Percentiles rank a stretch among this genome's conserved stretches.
Evolutionary conservation across 2,329 filamentous ascomycete genomes (phyloP).

Genomic region (Ophiosphaerella korrae): DNA sequence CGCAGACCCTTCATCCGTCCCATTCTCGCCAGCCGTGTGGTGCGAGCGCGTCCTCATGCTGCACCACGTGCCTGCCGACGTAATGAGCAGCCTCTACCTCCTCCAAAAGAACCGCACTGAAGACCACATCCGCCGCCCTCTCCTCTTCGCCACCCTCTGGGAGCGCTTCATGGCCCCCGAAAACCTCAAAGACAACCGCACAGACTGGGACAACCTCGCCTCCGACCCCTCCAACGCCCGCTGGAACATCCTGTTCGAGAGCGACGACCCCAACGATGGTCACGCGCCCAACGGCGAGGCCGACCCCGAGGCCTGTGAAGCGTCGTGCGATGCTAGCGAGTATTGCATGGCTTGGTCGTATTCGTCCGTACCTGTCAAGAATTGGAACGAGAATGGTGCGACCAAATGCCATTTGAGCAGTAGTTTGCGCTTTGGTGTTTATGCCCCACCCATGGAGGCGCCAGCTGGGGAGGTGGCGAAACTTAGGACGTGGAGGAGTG

Average conservation of each 20-base stretch:
- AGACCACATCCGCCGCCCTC: conserved; percentile 18
- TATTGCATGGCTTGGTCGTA: conserved; percentile 44
- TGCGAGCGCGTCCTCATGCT: conserved; percentile 35
- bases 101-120: conserved; percentile 49
- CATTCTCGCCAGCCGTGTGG: conserved; percentile 55
- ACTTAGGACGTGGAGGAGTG: conserved; percentile 32
- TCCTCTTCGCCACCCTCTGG: conserved; percentile 37
- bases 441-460: conserved; percentile 17
- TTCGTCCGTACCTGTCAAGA: conserved; percentile 29
- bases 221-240: conserved; percentile 34
- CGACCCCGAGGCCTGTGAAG: conserved; percentile 34
- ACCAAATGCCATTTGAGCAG: conserved; percentile 42
- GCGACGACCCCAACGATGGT: conserved; percentile 16
- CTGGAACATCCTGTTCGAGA: conserved; percentile 42
- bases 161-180: conserved; percentile 35
- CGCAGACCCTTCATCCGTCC: conserved; percentile 36
- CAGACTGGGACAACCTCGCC: conserved; percentile 43
- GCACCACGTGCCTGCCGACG: conserved; percentile 54
- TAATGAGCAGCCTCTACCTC: conserved; percentile 52
- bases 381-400: conserved; percentile 39
- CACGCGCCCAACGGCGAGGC: conserved; percentile 28
- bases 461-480: conserved; percentile 15
- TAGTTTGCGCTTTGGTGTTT: conserved; percentile 33
- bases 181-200: conserved; percentile 25
- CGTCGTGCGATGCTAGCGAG: conserved; percentile 32